A percentile compares a stretch with the other conserved stretches of the same genome.
These are phyloP conservation scores for Astrothelium subdiscretum DNA, from an alignment of 495 filamentous ascomycete species.

Conservation along the genomic window DNA sequence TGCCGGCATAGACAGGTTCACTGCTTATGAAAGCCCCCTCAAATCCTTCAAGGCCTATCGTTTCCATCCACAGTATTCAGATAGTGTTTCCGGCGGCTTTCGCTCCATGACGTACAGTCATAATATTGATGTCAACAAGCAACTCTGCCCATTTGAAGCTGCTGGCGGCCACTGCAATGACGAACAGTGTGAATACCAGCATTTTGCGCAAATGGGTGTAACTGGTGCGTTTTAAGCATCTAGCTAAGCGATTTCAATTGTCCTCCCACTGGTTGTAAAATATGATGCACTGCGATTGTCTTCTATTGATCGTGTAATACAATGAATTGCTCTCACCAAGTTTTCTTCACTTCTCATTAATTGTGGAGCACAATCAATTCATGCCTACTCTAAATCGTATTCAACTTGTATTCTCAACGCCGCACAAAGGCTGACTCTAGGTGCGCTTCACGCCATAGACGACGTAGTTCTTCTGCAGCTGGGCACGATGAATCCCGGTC, in stretches of 20 bases:
- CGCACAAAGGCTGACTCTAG: constrained; percentile 18
- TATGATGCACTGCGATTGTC: not conserved
- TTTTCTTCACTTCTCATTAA: too few species aligned
- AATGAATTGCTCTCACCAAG: too few species aligned
- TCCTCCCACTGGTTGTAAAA: not conserved
- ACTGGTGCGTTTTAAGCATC: constrained; percentile 57
- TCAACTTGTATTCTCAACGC: constrained; percentile 39
- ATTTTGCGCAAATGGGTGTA: constrained; percentile 63
- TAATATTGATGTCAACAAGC: constrained; percentile 61
- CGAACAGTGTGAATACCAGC: constrained; percentile 57
- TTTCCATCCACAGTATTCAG: constrained; percentile 64
- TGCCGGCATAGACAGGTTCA: constrained; percentile 32
- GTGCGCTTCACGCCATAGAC: constrained; percentile 52
- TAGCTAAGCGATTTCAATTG: not conserved
- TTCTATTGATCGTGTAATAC: constrained; percentile 21
- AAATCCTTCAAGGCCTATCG: constrained; percentile 77
- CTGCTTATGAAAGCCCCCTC: constrained; percentile 73
- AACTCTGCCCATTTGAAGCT: constrained; percentile 64
- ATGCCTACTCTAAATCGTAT: too few species aligned
- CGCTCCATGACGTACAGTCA: constrained; percentile 89
- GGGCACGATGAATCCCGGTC: constrained; percentile 59
- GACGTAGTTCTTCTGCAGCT: constrained; percentile 77
- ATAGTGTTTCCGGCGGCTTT: constrained; percentile 61
- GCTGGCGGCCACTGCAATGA: constrained; percentile 68
- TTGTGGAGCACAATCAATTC: too few species aligned